A percentile compares a stretch with the other conserved stretches of the same genome.
Evolutionary conservation across 2,329 filamentous ascomycete genomes (phyloP).

Genomic region (Clonostachys chloroleuca): DNA sequence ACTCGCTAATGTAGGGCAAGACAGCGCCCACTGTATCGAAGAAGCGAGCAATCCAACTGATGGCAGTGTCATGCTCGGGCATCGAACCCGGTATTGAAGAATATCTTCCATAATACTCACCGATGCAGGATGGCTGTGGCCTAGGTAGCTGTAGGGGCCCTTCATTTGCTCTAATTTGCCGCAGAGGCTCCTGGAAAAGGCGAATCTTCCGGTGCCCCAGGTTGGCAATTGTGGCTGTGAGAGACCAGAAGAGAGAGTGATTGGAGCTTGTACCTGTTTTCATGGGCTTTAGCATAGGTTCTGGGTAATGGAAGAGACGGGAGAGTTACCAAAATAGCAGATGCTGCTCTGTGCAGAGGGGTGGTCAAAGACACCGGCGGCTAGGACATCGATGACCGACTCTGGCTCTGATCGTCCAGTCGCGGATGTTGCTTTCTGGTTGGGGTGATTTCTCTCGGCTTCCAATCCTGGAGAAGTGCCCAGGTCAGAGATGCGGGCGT

Average conservation of each 20-base stretch:
- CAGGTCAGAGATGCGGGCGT: background rate
- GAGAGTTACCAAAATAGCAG: constrained; percentile 14
- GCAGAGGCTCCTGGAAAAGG: constrained; percentile 4
- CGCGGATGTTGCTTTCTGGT: background rate
- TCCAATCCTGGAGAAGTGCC: too few relatives aligned
- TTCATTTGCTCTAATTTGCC: constrained; percentile 2
- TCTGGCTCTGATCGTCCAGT: constrained; percentile 2
- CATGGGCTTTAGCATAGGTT: background rate
- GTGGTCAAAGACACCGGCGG: constrained; percentile 18
- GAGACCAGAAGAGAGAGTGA: constrained; percentile 17
- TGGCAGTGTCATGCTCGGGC: background rate
- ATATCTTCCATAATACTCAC: background rate
- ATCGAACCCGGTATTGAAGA: background rate
- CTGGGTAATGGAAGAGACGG: background rate
- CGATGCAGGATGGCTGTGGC: background rate
- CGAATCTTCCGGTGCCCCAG: constrained; percentile 7
- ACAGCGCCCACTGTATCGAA: constrained; percentile 19
- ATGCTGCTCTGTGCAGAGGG: constrained; percentile 12
- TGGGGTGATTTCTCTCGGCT: too few relatives aligned
- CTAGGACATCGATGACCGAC: constrained; percentile 16
- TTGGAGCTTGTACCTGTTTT: constrained; percentile 19
- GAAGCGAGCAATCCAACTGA: constrained; percentile 12
- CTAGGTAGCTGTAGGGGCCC: background rate
- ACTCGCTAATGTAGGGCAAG: constrained; percentile 14
- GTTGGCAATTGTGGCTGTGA: constrained; percentile 16